Conservation (phyloP, 495 filamentous ascomycete genomes). For the Penicillium samsonianum region DNA sequence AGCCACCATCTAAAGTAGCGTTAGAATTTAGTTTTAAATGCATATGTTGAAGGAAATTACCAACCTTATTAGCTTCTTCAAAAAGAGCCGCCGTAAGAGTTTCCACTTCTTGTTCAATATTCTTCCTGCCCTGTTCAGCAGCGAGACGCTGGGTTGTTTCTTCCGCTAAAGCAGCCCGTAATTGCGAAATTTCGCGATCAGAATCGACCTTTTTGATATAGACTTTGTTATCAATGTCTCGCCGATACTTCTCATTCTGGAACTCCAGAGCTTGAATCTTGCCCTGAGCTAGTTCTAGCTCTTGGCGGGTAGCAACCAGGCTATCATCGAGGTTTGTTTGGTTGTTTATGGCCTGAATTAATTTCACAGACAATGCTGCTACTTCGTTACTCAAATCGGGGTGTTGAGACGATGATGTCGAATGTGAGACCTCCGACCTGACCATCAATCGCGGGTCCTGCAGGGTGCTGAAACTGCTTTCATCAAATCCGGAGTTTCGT, state of each 20-base stretch:
- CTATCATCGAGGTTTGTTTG: slow-evolving; percentile 92
- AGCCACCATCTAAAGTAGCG: slow-evolving; percentile 75
- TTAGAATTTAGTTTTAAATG: slow-evolving; percentile 30
- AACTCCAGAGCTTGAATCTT: slow-evolving; percentile 68
- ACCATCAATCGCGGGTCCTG: slow-evolving; percentile 50
- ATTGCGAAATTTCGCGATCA: slow-evolving; percentile 67
- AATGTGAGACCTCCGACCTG: slow-evolving; percentile 38
- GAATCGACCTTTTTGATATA: slow-evolving; percentile 69
- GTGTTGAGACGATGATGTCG: slow-evolving; percentile 54
- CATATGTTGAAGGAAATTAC: slow-evolving; percentile 10
- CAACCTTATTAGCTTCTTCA: slow-evolving; percentile 87
- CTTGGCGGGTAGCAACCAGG: slow-evolving; percentile 76
- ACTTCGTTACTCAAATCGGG: slow-evolving; percentile 87
- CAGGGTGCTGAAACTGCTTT: slow-evolving; percentile 51
- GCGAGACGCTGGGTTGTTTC: slow-evolving; percentile 59
- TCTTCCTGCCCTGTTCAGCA: slow-evolving; percentile 70
- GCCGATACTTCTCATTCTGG: slow-evolving; percentile 66
- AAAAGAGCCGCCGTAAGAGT: slow-evolving; percentile 86
- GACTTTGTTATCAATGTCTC: slow-evolving; percentile 68
- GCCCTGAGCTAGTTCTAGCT: slow-evolving; percentile 73
- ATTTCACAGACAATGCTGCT: slow-evolving; percentile 86
- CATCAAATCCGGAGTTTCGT: slow-evolving; percentile 24
- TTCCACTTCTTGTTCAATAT: slow-evolving; percentile 82
- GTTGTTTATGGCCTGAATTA: slow-evolving; percentile 96
- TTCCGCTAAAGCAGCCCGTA: slow-evolving; percentile 64